Base-by-base conservation (phyloP, 148 eudicot genomes). In the Chenopodium album region DNA sequence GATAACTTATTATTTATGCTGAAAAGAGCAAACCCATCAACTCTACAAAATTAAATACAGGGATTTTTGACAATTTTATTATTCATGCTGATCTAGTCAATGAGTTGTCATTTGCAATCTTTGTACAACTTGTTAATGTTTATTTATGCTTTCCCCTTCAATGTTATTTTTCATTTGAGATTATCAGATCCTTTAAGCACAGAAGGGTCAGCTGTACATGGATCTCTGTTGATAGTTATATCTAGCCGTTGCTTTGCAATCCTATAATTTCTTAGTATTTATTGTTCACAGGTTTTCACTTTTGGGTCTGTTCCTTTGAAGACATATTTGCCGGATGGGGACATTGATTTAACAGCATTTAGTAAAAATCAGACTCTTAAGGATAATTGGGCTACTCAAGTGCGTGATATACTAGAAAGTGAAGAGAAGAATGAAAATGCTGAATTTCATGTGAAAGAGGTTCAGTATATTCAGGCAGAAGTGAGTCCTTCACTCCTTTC, bases 301-400 rank as follows among this genome's bases (percentile, higher is more conserved):
- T 95, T 93, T 88, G 98, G 98, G 65, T 95, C 98, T 76, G 98
- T 95, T 71, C 98, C 98, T 82, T 88, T 95, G 65, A 93, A 93
- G 85, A 95, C 98, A 9, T 95, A 95, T 80, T 89, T 95, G 74
- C 98, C 98, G 20, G 98, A 95, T 89, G 98, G 98, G 71, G 98
- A 95, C 86, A 95, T 95, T 76, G 98, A 95, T 85, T 83, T 95
- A 77, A 90, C 97, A 16, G 91, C 93, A 31, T 93, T 93, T 62
- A 87, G 94, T 86, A 78, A 91, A 71, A 82, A 87, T 74, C 89
- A 87, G 69, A 82, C 54, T 82, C 74, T 90, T 82, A 95, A 92
- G 86, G 98, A 92, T 22, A 84, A 91, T 28, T 95, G 98, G 98
- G 97, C 97, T 73, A 78, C 69, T 80, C 87, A 87, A 87, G 97